Evolutionary conservation across 2,329 filamentous ascomycete species (phyloP).

Genomic region (Akanthomyces dipterigenus): DNA sequence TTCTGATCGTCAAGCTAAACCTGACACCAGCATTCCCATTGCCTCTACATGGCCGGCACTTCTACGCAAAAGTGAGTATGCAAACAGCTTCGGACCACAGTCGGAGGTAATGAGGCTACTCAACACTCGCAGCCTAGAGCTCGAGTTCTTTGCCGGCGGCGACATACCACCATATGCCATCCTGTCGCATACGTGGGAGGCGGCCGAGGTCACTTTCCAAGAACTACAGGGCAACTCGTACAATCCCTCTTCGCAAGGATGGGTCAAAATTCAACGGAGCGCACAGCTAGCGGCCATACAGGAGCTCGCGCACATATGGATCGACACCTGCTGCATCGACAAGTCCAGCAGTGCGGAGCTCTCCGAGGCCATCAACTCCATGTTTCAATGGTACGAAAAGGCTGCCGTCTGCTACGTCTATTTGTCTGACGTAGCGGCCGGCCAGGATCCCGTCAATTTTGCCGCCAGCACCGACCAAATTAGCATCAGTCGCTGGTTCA

Average conservation of each 20-base stretch:
- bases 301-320: conserved; percentile 21
- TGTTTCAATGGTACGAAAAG: conserved; percentile 19
- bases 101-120: conserved; percentile 9
- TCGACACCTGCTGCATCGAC: conserved; percentile 25
- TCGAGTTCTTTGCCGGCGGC: conserved; percentile 8
- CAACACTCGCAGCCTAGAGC: conserved; percentile 4
- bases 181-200: conserved; percentile 20
- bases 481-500: conserved; percentile 19
- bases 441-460: neutral
- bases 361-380: conserved; percentile 23
- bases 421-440: conserved; percentile 14
- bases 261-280: neutral
- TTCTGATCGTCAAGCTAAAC: neutral
- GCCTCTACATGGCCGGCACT: neutral
- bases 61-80: neutral
- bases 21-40: neutral
- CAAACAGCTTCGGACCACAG: neutral
- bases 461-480: conserved; percentile 2
- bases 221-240: neutral
- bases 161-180: conserved; percentile 19
- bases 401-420: conserved; percentile 20
- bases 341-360: conserved; percentile 21
- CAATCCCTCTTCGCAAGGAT: neutral
- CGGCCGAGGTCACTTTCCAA: conserved; percentile 1
- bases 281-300: neutral